Evolutionary conservation across 2,329 filamentous ascomycete species (phyloP).

Genomic region (Didymellaceae sp.): DNA sequence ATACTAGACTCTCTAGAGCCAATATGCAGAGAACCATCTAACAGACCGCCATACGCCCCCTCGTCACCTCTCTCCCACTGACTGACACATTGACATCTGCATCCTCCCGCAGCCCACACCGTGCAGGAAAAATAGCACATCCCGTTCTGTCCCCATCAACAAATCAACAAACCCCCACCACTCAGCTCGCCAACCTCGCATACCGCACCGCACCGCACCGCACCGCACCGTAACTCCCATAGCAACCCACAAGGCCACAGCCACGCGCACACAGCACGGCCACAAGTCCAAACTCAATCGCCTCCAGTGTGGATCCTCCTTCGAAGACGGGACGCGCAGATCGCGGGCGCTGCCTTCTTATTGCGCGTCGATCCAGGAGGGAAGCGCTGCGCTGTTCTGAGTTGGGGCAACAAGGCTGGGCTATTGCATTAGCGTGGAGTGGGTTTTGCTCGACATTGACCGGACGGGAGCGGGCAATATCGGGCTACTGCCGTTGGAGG

Average conservation of each 20-base stretch:
- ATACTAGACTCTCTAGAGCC: background rate
- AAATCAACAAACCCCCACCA: too few relatives aligned
- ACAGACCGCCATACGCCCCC: constrained; percentile 9
- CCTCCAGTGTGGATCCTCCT: background rate
- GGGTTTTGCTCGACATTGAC: background rate
- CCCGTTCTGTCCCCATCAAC: constrained; percentile 1
- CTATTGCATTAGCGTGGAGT: too few relatives aligned
- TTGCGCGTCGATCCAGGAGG: constrained; percentile 6
- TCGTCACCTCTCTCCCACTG: background rate
- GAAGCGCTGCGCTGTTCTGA: background rate
- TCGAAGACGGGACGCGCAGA: constrained; percentile 6
- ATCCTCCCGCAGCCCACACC: too few relatives aligned
- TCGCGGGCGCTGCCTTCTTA: constrained; percentile 13
- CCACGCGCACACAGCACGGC: background rate
- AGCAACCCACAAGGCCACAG: too few relatives aligned
- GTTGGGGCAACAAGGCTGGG: too few relatives aligned
- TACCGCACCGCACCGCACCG: too few relatives aligned
- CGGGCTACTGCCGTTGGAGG: constrained; percentile 2
- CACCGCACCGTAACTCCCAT: too few relatives aligned
- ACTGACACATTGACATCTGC: background rate
- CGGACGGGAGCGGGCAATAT: constrained; percentile 10
- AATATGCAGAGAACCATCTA: background rate
- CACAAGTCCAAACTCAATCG: constrained; percentile 3
- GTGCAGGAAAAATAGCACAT: too few relatives aligned
- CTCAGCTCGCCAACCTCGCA: too few relatives aligned